A percentile compares a stretch with the other conserved stretches of the same genome.
phyloP scores from a whole-genome alignment of 2,329 filamentous ascomycete genomes.

The Colletotrichum sp. region DNA sequence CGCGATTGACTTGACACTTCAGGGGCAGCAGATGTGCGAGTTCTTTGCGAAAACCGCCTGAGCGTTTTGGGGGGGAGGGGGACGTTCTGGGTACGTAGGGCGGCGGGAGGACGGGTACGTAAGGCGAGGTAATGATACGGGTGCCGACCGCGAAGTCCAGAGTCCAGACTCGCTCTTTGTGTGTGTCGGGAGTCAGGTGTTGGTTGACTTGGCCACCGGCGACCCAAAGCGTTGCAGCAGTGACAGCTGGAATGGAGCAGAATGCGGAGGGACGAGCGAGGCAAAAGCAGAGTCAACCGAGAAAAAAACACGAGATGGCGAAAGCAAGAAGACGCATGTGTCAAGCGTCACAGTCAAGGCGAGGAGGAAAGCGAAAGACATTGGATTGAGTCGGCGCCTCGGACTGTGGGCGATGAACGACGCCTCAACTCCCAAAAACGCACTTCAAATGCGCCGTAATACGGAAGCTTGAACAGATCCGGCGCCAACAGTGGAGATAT shows the following conservation, averaged over 20 bases:
- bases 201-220: neutral
- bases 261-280: neutral
- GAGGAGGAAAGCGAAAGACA: neutral
- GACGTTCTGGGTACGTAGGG: neutral
- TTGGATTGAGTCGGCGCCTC: neutral
- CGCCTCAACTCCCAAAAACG: neutral
- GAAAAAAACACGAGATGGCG: neutral
- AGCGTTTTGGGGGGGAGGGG: conserved; percentile 11
- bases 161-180: neutral
- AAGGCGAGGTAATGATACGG: neutral
- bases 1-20: conserved; percentile 26
- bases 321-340: neutral
- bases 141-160: neutral
- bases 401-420: neutral
- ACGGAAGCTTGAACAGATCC: conserved; percentile 8
- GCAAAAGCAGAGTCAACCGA: neutral
- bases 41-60: conserved; percentile 15
- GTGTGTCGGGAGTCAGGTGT: neutral
- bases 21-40: conserved; percentile 23
- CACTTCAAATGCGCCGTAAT: conserved; percentile 1
- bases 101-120: neutral
- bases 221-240: neutral
- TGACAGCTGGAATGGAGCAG: conserved; percentile 9
- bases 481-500: conserved; percentile 1
- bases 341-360: neutral